These are phyloP conservation scores for Blakeslea trispora DNA, from an alignment of 371 early-diverging fungal species.

Conservation along the genomic window DNA sequence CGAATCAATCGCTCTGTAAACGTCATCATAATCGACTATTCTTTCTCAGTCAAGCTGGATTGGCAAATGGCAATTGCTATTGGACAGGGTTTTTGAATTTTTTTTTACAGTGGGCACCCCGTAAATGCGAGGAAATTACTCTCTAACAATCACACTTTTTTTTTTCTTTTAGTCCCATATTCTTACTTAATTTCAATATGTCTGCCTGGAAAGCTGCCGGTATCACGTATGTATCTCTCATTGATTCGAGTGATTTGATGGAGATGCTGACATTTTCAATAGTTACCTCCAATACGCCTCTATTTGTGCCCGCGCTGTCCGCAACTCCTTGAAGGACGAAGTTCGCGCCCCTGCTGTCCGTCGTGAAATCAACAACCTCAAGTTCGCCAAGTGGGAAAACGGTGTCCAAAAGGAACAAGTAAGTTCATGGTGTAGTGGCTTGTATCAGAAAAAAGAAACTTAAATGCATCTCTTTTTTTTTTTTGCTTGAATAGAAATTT, in stretches of 20 bases:
- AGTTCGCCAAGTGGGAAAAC: constrained; percentile 80
- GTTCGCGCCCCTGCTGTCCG: constrained; percentile 66
- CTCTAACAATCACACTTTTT: constrained; percentile 9
- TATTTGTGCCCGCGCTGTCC: constrained; percentile 83
- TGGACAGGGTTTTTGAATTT: not conserved
- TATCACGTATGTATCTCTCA: constrained; percentile 46
- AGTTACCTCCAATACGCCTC: constrained; percentile 90
- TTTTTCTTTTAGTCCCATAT: constrained; percentile 14
- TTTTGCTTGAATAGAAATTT: constrained; percentile 36
- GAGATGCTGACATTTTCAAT: constrained; percentile 7
- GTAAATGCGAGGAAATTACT: constrained; percentile 1
- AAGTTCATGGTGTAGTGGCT: constrained; percentile 17
- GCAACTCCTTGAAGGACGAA: constrained; percentile 84
- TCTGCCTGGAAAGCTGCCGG: constrained; percentile 69
- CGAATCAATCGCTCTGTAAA: not conserved
- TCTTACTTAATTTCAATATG: constrained; percentile 36
- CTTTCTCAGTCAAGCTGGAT: not conserved
- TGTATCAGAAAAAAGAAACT: too few species aligned
- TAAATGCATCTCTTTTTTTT: too few species aligned
- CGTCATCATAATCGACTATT: constrained; percentile 5
- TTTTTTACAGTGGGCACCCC: constrained; percentile 2
- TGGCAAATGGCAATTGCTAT: not conserved
- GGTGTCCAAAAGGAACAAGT: constrained; percentile 75
- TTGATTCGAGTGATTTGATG: not conserved
- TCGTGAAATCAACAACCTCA: constrained; percentile 78